Percentiles rank a stretch among this genome's conserved stretches.
These are phyloP conservation scores for Dipteronia dyeriana DNA, from an alignment of 345 rosid species.

Conservation along the genomic window DNA sequence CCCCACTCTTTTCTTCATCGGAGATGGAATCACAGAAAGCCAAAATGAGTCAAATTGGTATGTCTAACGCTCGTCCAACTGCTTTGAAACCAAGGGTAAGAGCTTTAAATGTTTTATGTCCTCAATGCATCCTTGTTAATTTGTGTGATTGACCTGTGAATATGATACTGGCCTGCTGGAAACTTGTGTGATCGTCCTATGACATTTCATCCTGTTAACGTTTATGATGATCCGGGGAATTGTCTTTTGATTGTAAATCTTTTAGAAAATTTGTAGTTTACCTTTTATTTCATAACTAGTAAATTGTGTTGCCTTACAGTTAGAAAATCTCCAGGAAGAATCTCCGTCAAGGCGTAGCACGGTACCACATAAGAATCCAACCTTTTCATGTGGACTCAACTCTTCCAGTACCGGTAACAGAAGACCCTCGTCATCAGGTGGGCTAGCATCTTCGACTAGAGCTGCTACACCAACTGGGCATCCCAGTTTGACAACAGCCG, in stretches of 20 bases:
- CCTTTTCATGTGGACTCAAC: conserved; percentile 39
- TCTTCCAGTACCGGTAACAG: conserved; percentile 41
- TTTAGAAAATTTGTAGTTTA: conserved; percentile 10
- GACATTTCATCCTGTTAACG: background rate
- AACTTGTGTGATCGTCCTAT: background rate
- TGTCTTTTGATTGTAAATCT: background rate
- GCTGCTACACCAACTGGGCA: conserved; percentile 66
- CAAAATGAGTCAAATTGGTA: conserved; percentile 45
- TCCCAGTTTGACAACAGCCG: conserved; percentile 46
- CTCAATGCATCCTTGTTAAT: conserved; percentile 6
- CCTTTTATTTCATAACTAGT: conserved; percentile 23
- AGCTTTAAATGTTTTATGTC: conserved; percentile 1
- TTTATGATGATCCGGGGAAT: background rate
- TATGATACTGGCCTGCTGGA: background rate
- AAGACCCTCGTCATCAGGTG: conserved; percentile 73
- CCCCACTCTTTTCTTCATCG: conserved; percentile 62
- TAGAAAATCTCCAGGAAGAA: conserved; percentile 59
- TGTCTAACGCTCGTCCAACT: conserved; percentile 50
- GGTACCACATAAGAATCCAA: conserved; percentile 37
- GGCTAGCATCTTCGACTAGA: conserved; percentile 46
- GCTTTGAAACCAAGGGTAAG: conserved; percentile 63
- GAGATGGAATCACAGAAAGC: conserved; percentile 63
- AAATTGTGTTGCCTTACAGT: conserved; percentile 38
- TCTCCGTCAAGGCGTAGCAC: conserved; percentile 34
- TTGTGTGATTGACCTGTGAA: conserved; percentile 4